phyloP scores from a whole-genome alignment of 2,329 filamentous ascomycete genomes.

The Drechslera avenae region DNA sequence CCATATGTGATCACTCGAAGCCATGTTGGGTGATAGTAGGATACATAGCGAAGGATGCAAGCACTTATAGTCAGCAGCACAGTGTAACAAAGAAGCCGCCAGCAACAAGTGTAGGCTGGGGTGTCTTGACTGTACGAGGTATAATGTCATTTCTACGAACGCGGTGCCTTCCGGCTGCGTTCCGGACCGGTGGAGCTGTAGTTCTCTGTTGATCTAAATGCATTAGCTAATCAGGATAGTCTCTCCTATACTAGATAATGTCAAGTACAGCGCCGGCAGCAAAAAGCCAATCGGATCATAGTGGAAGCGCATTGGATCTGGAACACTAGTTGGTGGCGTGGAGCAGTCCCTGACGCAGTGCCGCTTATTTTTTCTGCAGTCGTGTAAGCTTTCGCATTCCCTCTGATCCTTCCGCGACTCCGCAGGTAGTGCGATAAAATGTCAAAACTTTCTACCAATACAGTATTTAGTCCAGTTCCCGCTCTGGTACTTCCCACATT shows the following conservation, averaged over 20 bases:
- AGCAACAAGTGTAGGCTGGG: not conserved
- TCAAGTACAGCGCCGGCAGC: not conserved
- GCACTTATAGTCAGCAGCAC: conserved; percentile 2
- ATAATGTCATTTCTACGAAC: not conserved
- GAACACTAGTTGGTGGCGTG: not conserved
- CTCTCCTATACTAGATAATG: not conserved
- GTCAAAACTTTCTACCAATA: not conserved
- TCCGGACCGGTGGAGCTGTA: not conserved
- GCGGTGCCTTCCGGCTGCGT: conserved; percentile 1
- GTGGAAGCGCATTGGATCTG: not conserved
- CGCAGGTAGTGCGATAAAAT: not conserved
- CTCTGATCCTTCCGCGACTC: not conserved
- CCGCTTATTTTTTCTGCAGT: not conserved
- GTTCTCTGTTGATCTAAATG: not conserved
- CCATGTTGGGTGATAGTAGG: not conserved
- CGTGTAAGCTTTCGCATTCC: not conserved
- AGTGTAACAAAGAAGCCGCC: conserved; percentile 2
- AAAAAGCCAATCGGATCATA: not conserved
- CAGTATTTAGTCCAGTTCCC: conserved; percentile 4
- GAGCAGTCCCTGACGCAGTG: not conserved
- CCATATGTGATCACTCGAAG: not conserved
- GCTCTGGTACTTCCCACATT: not conserved
- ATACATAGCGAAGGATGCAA: conserved; percentile 1
- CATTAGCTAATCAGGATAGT: not conserved
- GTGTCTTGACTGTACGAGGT: not conserved